Base-by-base conservation (phyloP, 176 grass and related monocot genomes). In the Oryza australiensis region DNA sequence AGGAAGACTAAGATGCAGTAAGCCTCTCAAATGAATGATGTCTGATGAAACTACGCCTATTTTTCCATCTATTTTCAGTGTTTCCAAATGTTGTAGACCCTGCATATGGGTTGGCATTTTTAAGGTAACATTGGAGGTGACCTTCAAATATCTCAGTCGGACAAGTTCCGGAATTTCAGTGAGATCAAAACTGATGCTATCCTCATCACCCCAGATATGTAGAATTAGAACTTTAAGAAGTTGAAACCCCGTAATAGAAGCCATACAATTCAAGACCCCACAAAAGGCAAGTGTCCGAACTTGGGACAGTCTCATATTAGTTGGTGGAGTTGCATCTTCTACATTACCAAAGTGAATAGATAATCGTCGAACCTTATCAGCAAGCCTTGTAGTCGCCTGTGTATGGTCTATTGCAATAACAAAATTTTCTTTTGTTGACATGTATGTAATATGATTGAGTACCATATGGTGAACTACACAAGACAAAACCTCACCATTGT, bases 161-260 rank as follows among this genome's bases (percentile, higher is more conserved):
- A 77, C 69, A 77, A 77, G 18, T 67, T 34, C 35, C 7, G 48
- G 62, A 33, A 77, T 70, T 62, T 35, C 18, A 16, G 26, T 62
- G 13, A 84, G 11, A 41, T 84, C 73, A 23, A 77, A 70, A 24
- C 3, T 42, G 26, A 77, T 26, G 12, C 22, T 62, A 0, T 46
- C 51, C 5, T 70, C 51, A 43, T 84, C 51, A 0, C 7, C 34
- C 64, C 64, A 84, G 12, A 84, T 0, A 42, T 85, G 74, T 3
- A 85, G 83, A 10, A 70, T 63, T 22, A 85, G 37, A 43, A 85
- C 74, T 63, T 70, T 51, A 77, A 85, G 74, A 63, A 85, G 83
- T 1, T 26, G 26, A 63, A 85, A 85, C 2, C 43, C 65, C 1
- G 12, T 8, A 46, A 85, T 13, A 1, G 26, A 48, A 45, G 83